Evolutionary conservation across 768 basidiomycete genomes (phyloP), one percentile per base, ranked within the genome.

Genomic region (Auriscalpium orientale): DNA sequence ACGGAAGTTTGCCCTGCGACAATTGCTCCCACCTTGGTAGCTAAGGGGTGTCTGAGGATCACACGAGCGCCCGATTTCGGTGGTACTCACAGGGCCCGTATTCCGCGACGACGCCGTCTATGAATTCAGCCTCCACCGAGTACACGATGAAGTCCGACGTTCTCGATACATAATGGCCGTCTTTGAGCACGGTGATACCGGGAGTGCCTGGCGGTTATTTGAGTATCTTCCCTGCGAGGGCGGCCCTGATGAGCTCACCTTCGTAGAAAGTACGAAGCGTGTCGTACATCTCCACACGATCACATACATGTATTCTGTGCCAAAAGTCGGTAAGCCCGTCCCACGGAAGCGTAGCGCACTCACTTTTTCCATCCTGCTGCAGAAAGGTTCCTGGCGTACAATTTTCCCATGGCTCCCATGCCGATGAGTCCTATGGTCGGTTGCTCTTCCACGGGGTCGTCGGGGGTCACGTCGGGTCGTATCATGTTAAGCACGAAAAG

Each of bases 1-100:
- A 98, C 95, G 1, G 91, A 95, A 0, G 95, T 99, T 69, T 99
- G 95, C 1, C 95, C 97, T 1, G 92, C 83, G 28, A 99, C 95
- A 46, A 95, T 82, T 2, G 97, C 92, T 16, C 90, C 81, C 21
- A 94, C 70, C 71, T 97, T 98, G 1, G 95, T 98, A 12, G 94
- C 95, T 93, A 40, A 55, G 40, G 12, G 47, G 44, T 12, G 28
- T 12, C 47, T 46, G 50, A 28, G 22, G 35, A 44, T 38, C 22
- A 38, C 22, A 33, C 22, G 18, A n/a, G 12, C 40, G 20, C 46
- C 3, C 12, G 18, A 54, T 33, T 56, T 49, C 36, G 49, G 45
- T 51, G 35, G 44, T 8, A 76, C 89, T 58, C 62, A 94, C 93
- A 95, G n/a, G 94, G 91, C 8, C 95, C 95, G 65, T 84, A 98